Conservation (phyloP, 192 early-diverging fungal genomes). For the Linnemannia elongata region DNA sequence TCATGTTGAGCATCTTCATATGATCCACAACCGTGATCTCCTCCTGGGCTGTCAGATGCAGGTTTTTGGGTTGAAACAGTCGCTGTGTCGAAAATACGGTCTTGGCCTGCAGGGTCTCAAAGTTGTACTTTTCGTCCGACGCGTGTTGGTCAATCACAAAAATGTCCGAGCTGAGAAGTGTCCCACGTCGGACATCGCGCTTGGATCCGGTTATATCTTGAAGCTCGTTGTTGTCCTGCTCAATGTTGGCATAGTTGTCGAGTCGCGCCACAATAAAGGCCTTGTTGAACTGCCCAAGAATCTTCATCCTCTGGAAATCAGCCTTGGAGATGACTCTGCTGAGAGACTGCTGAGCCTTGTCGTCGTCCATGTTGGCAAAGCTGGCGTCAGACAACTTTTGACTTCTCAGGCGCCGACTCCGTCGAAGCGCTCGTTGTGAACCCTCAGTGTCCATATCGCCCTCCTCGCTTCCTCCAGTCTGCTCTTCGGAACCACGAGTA, state of each 20-base stretch:
- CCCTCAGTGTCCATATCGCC: conserved; percentile 26
- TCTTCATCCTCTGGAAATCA: conserved; percentile 87
- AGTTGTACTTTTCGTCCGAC: conserved; percentile 97
- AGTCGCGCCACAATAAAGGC: conserved; percentile 92
- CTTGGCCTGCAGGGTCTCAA: conserved; percentile 81
- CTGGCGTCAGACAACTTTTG: conserved; percentile 46
- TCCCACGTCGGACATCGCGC: neutral
- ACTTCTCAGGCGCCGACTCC: conserved; percentile 12
- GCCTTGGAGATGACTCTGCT: conserved; percentile 74
- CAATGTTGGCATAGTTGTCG: conserved; percentile 42
- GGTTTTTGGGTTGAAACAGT: conserved; percentile 73
- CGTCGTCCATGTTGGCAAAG: conserved; percentile 63
- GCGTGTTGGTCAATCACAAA: conserved; percentile 99
- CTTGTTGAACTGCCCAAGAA: conserved; percentile 97
- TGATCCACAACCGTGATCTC: conserved; percentile 86
- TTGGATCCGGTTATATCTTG: neutral
- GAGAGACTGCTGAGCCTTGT: conserved; percentile 59
- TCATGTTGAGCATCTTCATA: conserved; percentile 75
- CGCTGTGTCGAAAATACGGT: conserved; percentile 75
- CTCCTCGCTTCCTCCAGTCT: conserved; percentile 15
- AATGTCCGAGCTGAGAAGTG: conserved; percentile 68
- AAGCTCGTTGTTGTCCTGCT: neutral
- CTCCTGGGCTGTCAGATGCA: conserved; percentile 83
- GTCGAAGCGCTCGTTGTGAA: neutral
- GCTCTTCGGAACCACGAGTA: neutral